phyloP scores from a whole-genome alignment of 305 asterid species.

The Fraxinus floribunda region DNA sequence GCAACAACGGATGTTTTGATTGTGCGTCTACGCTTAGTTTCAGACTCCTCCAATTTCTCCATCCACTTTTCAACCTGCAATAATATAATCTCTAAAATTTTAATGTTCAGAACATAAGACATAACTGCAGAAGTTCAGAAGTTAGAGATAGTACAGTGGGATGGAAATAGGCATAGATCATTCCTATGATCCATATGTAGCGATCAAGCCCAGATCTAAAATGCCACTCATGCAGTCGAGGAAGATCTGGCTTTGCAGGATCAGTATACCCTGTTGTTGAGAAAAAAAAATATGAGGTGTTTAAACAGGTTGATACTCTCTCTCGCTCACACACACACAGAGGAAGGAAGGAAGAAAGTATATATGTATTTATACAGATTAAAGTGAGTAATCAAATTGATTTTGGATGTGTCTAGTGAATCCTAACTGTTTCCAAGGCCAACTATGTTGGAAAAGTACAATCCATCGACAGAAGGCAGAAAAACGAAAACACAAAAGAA shows the following conservation, averaged over 20 bases:
- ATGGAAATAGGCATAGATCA: slow-evolving; percentile 91
- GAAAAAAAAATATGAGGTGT: slow-evolving; percentile 32
- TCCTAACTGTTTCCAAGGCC: neutral
- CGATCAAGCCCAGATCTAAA: slow-evolving; percentile 92
- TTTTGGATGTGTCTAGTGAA: neutral
- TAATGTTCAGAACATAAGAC: slow-evolving; percentile 12
- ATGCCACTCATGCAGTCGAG: slow-evolving; percentile 94
- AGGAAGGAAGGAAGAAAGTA: neutral
- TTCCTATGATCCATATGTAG: slow-evolving; percentile 82
- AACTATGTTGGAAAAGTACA: neutral
- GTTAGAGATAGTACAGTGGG: slow-evolving; percentile 52
- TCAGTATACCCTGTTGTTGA: slow-evolving; percentile 71
- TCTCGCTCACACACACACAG: neutral
- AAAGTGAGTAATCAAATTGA: neutral
- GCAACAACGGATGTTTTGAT: slow-evolving; percentile 57
- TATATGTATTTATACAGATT: neutral
- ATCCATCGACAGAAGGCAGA: neutral
- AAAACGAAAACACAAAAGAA: neutral
- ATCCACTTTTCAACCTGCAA: slow-evolving; percentile 84
- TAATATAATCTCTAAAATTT: slow-evolving; percentile 20
- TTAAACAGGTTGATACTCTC: neutral
- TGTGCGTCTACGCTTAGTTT: slow-evolving; percentile 58
- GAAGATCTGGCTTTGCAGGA: slow-evolving; percentile 91
- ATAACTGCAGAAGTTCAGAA: neutral
- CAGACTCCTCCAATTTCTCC: slow-evolving; percentile 94